phyloP scores from a whole-genome alignment of 2,329 filamentous ascomycete genomes.

The Penicillium sp. region DNA sequence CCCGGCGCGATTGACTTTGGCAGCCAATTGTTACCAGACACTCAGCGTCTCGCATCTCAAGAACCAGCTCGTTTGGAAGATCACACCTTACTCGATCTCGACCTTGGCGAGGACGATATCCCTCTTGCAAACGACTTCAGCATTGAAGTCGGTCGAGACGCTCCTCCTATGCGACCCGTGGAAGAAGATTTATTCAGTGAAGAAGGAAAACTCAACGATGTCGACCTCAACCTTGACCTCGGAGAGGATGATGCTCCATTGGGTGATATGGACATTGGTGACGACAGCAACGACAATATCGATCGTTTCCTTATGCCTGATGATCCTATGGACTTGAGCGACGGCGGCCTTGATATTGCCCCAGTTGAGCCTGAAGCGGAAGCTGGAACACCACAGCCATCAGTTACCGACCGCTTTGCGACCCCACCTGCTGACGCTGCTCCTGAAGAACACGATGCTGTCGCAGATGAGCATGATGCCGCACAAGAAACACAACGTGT shows the following conservation, averaged over 20 bases:
- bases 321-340: constrained; percentile 52
- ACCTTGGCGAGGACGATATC: constrained; percentile 60
- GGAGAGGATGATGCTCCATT: constrained; percentile 45
- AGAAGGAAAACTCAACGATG: constrained; percentile 62
- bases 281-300: constrained; percentile 50
- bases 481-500: constrained; percentile 67
- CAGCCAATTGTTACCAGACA: constrained; percentile 75
- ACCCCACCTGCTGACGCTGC: constrained; percentile 66
- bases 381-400: constrained; percentile 56
- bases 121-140: constrained; percentile 64
- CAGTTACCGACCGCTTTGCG: constrained; percentile 62
- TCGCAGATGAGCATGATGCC: constrained; percentile 40
- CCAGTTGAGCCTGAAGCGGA: constrained; percentile 34
- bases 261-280: constrained; percentile 32
- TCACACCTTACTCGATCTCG: constrained; percentile 70
- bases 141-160: constrained; percentile 88
- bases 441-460: constrained; percentile 51
- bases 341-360: constrained; percentile 53
- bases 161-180: constrained; percentile 61
- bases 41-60: constrained; percentile 44
- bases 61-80: constrained; percentile 57
- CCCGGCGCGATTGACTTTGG: constrained; percentile 51
- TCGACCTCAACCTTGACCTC: constrained; percentile 47
- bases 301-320: constrained; percentile 54
- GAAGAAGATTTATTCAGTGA: constrained; percentile 53